phyloP scores from a whole-genome alignment of 1,284 basidiomycete species.

The Phellopilus nigrolimitatus region DNA sequence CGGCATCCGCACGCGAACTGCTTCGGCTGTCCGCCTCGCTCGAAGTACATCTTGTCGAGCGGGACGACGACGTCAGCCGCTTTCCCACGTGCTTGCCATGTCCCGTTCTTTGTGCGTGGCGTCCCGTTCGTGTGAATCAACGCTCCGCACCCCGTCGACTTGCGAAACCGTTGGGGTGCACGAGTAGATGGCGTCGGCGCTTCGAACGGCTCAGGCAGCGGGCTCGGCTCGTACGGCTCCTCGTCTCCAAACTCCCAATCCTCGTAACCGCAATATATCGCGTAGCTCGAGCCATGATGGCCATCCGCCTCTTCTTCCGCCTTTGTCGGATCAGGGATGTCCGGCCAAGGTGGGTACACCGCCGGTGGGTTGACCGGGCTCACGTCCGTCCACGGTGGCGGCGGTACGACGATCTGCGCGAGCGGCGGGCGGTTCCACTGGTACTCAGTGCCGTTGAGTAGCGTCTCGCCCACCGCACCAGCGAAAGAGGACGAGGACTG shows the following conservation, averaged over 20 bases:
- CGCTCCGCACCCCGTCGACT: slow-evolving; percentile 18
- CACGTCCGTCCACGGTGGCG: slow-evolving; percentile 9
- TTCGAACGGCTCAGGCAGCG: slow-evolving; percentile 8
- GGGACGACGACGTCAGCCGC: slow-evolving; percentile 11
- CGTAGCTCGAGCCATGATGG: slow-evolving; percentile 11
- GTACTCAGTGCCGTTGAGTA: slow-evolving; percentile 6
- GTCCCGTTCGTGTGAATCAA: slow-evolving; percentile 15
- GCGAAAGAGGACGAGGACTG: neutral
- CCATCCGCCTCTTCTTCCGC: slow-evolving; percentile 17
- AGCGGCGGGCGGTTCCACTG: slow-evolving; percentile 1
- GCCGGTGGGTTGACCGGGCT: neutral
- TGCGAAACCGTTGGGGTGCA: slow-evolving; percentile 6
- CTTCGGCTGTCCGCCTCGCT: slow-evolving; percentile 18
- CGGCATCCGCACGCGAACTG: slow-evolving; percentile 19
- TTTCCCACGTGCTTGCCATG: slow-evolving; percentile 17
- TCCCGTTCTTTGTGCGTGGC: slow-evolving; percentile 13
- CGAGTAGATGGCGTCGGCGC: neutral
- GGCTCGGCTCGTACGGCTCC: slow-evolving; percentile 14
- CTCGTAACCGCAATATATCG: slow-evolving; percentile 18
- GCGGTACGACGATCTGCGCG: slow-evolving; percentile 2
- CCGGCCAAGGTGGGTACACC: slow-evolving; percentile 11
- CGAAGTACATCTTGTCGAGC: slow-evolving; percentile 19
- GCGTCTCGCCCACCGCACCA: slow-evolving; percentile 2
- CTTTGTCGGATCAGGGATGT: slow-evolving; percentile 13
- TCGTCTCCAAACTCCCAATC: slow-evolving; percentile 14